phyloP scores from a whole-genome alignment of 2,329 filamentous ascomycete genomes.

The Trichoderma koningii region DNA sequence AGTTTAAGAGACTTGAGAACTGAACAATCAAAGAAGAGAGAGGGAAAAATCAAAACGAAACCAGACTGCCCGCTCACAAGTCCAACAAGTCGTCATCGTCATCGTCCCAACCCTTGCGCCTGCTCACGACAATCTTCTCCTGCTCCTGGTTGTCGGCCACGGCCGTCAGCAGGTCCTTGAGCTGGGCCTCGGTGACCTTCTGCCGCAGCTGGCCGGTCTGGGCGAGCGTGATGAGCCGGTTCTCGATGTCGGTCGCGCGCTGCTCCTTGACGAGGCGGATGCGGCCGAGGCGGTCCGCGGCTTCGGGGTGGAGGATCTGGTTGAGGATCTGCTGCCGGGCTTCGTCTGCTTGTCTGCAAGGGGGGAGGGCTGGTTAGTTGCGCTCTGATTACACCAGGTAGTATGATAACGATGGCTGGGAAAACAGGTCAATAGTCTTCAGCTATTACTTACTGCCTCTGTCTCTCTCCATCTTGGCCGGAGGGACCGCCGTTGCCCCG shows the following conservation, averaged over 20 bases:
- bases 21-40: neutral
- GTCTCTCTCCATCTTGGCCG: constrained; percentile 60
- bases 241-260: constrained; percentile 87
- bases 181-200: constrained; percentile 88
- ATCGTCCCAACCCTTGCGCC: constrained; percentile 82
- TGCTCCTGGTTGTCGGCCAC: constrained; percentile 77
- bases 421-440: too few species aligned
- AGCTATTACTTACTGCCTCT: constrained; percentile 47
- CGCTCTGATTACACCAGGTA: too few species aligned
- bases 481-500: constrained; percentile 43
- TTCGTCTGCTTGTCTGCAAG: constrained; percentile 58
- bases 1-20: neutral
- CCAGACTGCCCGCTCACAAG: constrained; percentile 43
- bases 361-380: too few species aligned
- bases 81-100: constrained; percentile 78
- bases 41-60: neutral
- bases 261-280: constrained; percentile 95
- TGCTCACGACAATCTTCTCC: constrained; percentile 83
- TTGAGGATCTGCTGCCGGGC: constrained; percentile 75
- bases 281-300: constrained; percentile 86
- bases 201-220: constrained; percentile 80
- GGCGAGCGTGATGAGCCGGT: constrained; percentile 88
- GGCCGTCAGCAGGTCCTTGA: constrained; percentile 87
- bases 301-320: constrained; percentile 93
- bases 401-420: too few species aligned